Base-by-base conservation (phyloP, 2,329 filamentous ascomycete genomes). In the Arthrobotrys entomopaga region DNA sequence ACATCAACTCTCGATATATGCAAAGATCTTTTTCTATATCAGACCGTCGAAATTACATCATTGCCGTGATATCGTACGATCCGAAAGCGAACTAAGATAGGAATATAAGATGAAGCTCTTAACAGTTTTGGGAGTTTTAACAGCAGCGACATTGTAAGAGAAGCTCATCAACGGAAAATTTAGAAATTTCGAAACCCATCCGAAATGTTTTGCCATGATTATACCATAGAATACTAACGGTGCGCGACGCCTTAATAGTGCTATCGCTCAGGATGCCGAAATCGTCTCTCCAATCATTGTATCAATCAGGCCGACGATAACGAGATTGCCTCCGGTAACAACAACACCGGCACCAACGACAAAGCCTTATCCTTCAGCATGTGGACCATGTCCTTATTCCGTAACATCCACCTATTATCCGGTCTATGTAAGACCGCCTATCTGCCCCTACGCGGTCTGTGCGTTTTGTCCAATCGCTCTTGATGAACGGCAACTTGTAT, bases 391-490 rank as follows among this genome's bases (percentile, higher is more conserved):
- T 16, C 67, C 67, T 13, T 56, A 65, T 6, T 72, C 67, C 2
- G 54, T 40, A n/a, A 72, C 67, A 4, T 48, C 46, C 20, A 65
- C 60, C 0, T 38, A 65, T 10, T 50, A 60, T 3, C 20, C 56
- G 2, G 60, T 72, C n/a, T 72, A 65, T 24, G 65, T 65, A 29
- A 53, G 67, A 2, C 67, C 67, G 11, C 67, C 67, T 53, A 61
- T 72, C 7, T 72, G 67, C 34, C 67, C 67, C 2, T 53, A 65
- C 22, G 65, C 65, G 19, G 38, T 72, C 15, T 72, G 67, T 22
- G 46, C 24, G 15, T n/a, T 54, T 0, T 72, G 67, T 22, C 48
- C 38, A 15, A 10, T 59, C 11, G 15, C 16, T 13, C 5, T 38
- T 65, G 7, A 40, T 50, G 20, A 53, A 53, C 24, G 20, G 19